Conservation (phyloP, 148 eudicot genomes). For the Amaranthus hypochondriacus region DNA sequence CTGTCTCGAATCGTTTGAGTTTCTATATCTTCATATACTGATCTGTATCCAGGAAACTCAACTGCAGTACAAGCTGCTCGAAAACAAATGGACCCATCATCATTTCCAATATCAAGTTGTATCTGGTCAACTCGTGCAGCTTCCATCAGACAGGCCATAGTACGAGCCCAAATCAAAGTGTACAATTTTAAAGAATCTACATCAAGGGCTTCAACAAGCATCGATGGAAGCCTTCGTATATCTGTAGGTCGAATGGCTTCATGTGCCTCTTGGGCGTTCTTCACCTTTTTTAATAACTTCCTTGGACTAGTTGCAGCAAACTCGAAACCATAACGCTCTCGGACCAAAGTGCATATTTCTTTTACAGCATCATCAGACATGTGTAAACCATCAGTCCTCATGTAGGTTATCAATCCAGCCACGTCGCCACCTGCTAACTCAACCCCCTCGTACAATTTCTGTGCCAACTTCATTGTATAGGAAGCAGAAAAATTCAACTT, state of each 20-base stretch:
- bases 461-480: conserved; percentile 87
- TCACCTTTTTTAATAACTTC: conserved; percentile 78
- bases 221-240: conserved; percentile 68
- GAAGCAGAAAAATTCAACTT: conserved; percentile 65
- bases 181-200: conserved; percentile 76
- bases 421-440: conserved; percentile 54
- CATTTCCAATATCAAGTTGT: conserved; percentile 68
- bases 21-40: conserved; percentile 70
- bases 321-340: conserved; percentile 59
- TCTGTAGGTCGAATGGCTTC: conserved; percentile 97
- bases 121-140: conserved; percentile 56
- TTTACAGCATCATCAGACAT: conserved; percentile 73
- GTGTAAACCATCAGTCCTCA: conserved; percentile 93
- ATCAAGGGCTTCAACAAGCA: conserved; percentile 57
- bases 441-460: conserved; percentile 90
- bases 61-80: conserved; percentile 64
- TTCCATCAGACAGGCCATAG: conserved; percentile 95
- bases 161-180: conserved; percentile 88
- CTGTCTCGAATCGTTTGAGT: conserved; percentile 37
- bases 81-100: conserved; percentile 46
- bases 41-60: conserved; percentile 68
- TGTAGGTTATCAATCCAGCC: conserved; percentile 83
- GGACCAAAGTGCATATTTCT: conserved; percentile 54
- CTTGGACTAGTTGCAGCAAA: conserved; percentile 56
- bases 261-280: conserved; percentile 98